A percentile compares a stretch with the other conserved stretches of the same genome.
Evolutionary conservation across 2,329 filamentous ascomycete species (phyloP).

Genomic region (Fusarium fracticaudum): DNA sequence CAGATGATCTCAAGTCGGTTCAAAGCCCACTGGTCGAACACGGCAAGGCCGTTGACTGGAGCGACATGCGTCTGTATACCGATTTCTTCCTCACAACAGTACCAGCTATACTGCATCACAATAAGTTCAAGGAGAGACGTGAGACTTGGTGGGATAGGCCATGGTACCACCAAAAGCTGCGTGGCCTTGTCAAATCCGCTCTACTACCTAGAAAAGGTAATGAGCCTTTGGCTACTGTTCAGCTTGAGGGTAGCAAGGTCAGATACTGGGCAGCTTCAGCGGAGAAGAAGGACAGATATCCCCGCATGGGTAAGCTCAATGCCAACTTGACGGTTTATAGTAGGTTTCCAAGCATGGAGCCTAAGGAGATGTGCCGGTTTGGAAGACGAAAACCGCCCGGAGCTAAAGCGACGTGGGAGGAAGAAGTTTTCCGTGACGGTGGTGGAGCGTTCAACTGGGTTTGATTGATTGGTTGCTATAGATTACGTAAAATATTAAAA

Average conservation of each 20-base stretch:
- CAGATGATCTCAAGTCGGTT: neutral
- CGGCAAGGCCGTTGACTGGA: neutral
- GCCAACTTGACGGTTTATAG: neutral
- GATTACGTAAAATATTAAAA: no score
- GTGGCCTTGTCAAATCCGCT: neutral
- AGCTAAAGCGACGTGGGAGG: neutral
- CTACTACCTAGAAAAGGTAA: accelerated
- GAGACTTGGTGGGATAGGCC: neutral
- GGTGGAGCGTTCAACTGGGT: neutral
- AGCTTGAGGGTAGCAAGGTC: neutral
- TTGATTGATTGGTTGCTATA: neutral
- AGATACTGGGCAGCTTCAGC: constrained; percentile 7
- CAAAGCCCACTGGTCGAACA: neutral
- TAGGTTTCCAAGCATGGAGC: neutral
- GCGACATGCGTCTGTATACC: neutral
- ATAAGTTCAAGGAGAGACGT: neutral
- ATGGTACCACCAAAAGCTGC: neutral
- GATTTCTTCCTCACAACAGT: neutral
- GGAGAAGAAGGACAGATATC: neutral
- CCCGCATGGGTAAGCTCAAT: neutral
- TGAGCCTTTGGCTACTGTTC: neutral
- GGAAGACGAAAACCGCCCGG: neutral
- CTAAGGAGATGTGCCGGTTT: neutral
- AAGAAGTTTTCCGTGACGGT: neutral
- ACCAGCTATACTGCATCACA: neutral